A percentile compares a stretch with the other conserved stretches of the same genome.
Evolutionary conservation across 2,329 filamentous ascomycete species (phyloP).

Genomic region (Botrytis fragariae): DNA sequence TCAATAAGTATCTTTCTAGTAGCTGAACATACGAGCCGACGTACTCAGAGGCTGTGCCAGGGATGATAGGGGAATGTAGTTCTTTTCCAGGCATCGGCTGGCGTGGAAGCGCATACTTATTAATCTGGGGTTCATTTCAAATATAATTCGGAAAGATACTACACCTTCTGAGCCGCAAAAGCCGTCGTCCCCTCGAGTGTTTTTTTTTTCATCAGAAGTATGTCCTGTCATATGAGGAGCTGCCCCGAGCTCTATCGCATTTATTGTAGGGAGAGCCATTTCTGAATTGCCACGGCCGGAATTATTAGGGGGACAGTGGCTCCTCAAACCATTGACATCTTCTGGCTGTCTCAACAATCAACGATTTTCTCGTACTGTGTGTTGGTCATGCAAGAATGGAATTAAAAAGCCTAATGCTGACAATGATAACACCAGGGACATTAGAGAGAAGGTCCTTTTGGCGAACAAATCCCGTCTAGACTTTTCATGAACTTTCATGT

Average conservation of each 20-base stretch:
- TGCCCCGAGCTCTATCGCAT: not conserved
- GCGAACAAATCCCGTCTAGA: too few relatives aligned
- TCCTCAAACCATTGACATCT: not conserved
- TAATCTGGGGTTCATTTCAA: not conserved
- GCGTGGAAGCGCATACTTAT: constrained; percentile 40
- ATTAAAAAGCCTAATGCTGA: not conserved
- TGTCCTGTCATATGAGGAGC: not conserved
- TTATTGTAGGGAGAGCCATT: constrained; percentile 5
- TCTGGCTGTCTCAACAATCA: not conserved
- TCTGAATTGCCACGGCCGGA: not conserved
- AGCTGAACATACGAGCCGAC: constrained; percentile 38
- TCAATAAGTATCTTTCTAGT: constrained; percentile 23
- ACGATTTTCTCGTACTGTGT: not conserved
- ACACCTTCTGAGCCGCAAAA: constrained; percentile 24
- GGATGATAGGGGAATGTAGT: not conserved
- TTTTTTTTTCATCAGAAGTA: not conserved
- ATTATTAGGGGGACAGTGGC: not conserved
- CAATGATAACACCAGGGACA: not conserved
- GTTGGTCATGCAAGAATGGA: constrained; percentile 13
- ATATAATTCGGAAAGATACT: not conserved
- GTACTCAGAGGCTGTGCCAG: constrained; percentile 37
- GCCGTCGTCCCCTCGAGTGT: not conserved
- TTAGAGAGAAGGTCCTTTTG: not conserved
- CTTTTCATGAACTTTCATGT: too few relatives aligned
- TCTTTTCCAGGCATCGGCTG: constrained; percentile 29